A percentile compares a stretch with the other conserved stretches of the same genome.
Conservation (phyloP, 768 basidiomycete species). For the Dendrothele bispora region DNA sequence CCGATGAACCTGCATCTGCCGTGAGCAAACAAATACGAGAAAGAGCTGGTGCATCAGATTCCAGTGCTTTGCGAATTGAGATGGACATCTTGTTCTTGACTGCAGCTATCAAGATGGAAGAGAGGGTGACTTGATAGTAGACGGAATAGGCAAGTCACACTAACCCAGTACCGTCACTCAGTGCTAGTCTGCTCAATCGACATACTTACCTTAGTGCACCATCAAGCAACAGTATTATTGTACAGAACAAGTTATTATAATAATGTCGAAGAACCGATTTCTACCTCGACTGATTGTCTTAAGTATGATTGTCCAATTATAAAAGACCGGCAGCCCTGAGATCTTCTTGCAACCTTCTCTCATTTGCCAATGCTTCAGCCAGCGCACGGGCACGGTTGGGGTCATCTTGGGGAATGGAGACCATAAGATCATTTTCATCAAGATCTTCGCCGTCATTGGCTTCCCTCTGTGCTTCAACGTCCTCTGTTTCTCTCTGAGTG, state of each 20-base stretch:
- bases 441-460: slow-evolving; percentile 29
- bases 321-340: slow-evolving; percentile 66
- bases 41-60: slow-evolving; percentile 54
- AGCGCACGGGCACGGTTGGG: slow-evolving; percentile 41
- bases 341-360: slow-evolving; percentile 57
- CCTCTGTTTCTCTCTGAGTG: slow-evolving; percentile 16
- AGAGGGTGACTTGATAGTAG: too few relatives aligned
- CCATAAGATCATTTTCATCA: slow-evolving; percentile 27
- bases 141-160: too few relatives aligned
- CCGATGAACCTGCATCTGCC: slow-evolving; percentile 67
- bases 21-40: slow-evolving; percentile 77
- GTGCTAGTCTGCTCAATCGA: too few relatives aligned
- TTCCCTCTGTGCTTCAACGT: slow-evolving; percentile 22
- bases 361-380: slow-evolving; percentile 48
- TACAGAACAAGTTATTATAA: slow-evolving; percentile 1
- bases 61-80: slow-evolving; percentile 55
- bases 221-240: neutral
- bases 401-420: slow-evolving; percentile 40
- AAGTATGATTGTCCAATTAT: slow-evolving; percentile 24
- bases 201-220: neutral
- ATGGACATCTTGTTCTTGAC: slow-evolving; percentile 41
- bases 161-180: too few relatives aligned
- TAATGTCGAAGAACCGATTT: neutral
- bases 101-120: too few relatives aligned
- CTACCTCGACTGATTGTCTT: neutral